Evolutionary conservation across 495 filamentous ascomycete genomes (phyloP).

Genomic region (Aspergillus homomorphus): DNA sequence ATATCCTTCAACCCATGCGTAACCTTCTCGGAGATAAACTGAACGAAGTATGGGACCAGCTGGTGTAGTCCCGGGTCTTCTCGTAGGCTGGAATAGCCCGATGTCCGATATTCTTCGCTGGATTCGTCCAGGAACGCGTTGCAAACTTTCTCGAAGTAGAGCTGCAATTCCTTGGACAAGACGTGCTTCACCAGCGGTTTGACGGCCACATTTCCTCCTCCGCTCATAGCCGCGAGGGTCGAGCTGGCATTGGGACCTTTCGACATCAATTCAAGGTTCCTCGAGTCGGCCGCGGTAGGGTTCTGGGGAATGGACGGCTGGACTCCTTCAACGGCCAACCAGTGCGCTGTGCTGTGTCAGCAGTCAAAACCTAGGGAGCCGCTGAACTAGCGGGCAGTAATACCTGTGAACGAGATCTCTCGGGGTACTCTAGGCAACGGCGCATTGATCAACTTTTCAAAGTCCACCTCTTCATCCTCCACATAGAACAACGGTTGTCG

Average conservation of each 20-base stretch:
- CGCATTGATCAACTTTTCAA: slow-evolving; percentile 97
- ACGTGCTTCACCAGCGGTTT: slow-evolving; percentile 93
- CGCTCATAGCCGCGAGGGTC: slow-evolving; percentile 75
- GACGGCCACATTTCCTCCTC: slow-evolving; percentile 75
- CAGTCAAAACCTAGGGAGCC: neutral
- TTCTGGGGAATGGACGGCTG: slow-evolving; percentile 96
- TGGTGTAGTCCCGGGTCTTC: slow-evolving; percentile 92
- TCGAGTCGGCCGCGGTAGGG: slow-evolving; percentile 76
- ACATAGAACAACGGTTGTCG: slow-evolving; percentile 97
- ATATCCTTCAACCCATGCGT: slow-evolving; percentile 84
- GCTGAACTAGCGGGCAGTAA: slow-evolving; percentile 16
- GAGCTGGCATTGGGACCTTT: slow-evolving; percentile 86
- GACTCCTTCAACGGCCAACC: slow-evolving; percentile 93
- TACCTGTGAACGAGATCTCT: slow-evolving; percentile 89
- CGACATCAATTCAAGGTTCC: slow-evolving; percentile 77
- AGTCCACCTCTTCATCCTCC: slow-evolving; percentile 97
- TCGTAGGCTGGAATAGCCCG: slow-evolving; percentile 74
- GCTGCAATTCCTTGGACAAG: slow-evolving; percentile 86
- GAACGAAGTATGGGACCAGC: slow-evolving; percentile 90
- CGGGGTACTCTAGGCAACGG: slow-evolving; percentile 90
- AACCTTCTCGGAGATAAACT: slow-evolving; percentile 91
- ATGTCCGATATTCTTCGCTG: slow-evolving; percentile 79
- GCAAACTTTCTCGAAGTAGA: slow-evolving; percentile 96
- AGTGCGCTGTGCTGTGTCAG: slow-evolving; percentile 63
- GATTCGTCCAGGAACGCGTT: slow-evolving; percentile 78